A percentile compares a stretch with the other conserved stretches of the same genome.
Evolutionary conservation across 2,329 filamentous ascomycete genomes (phyloP).

Genomic region (Incumbomyces lentus): DNA sequence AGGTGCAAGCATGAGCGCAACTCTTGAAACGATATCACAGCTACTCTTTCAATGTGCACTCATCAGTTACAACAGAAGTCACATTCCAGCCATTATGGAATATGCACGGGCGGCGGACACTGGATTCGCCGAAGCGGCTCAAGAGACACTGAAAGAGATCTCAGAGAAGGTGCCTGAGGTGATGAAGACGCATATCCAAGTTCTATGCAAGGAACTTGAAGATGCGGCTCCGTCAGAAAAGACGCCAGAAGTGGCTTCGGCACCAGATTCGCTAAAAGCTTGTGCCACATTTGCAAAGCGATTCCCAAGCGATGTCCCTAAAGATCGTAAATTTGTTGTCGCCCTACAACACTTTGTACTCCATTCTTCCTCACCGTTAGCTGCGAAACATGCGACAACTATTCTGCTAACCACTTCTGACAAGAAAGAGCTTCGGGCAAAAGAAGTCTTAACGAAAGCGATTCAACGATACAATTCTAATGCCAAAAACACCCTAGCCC

Average conservation of each 20-base stretch:
- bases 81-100: constrained; percentile 81
- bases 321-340: constrained; percentile 69
- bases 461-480: constrained; percentile 66
- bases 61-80: constrained; percentile 86
- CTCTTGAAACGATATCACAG: constrained; percentile 70
- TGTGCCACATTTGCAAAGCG: constrained; percentile 84
- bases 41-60: constrained; percentile 75
- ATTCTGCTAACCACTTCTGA: constrained; percentile 72
- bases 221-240: constrained; percentile 64
- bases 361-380: constrained; percentile 67
- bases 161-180: constrained; percentile 80
- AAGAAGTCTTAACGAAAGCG: constrained; percentile 67
- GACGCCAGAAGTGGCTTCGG: constrained; percentile 57
- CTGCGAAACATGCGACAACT: constrained; percentile 87
- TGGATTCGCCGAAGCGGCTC: constrained; percentile 65
- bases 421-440: constrained; percentile 73
- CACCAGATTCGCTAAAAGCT: constrained; percentile 87
- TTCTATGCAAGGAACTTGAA: constrained; percentile 77
- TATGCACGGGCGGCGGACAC: constrained; percentile 75
- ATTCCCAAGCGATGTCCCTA: constrained; percentile 72
- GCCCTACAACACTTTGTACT: constrained; percentile 74
- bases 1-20: constrained; percentile 30
- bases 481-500: constrained; percentile 59
- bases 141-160: constrained; percentile 85
- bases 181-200: constrained; percentile 84